Conservation (phyloP, 202 grass and related monocot genomes). For the Schoenoplectus triqueter region DNA sequence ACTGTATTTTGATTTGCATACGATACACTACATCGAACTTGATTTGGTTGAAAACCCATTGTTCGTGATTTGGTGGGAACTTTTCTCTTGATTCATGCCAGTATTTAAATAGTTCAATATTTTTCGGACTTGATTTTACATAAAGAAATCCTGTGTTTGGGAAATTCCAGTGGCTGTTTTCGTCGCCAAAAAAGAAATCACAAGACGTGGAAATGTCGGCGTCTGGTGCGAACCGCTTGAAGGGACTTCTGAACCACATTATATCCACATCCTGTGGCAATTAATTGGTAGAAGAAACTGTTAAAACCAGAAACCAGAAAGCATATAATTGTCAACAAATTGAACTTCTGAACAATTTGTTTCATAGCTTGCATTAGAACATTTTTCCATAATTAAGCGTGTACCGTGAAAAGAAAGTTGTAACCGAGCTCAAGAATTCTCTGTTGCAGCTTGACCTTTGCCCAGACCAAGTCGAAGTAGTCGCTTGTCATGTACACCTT, state of each 20-base stretch:
- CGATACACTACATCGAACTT: constrained; percentile 44
- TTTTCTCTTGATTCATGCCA: constrained; percentile 44
- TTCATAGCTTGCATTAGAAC: neutral
- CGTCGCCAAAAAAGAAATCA: constrained; percentile 64
- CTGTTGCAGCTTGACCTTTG: constrained; percentile 68
- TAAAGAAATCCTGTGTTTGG: constrained; percentile 77
- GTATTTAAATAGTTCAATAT: constrained; percentile 48
- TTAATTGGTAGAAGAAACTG: neutral
- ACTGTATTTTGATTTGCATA: constrained; percentile 52
- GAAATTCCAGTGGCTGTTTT: constrained; percentile 49
- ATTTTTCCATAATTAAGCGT: neutral
- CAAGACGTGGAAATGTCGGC: constrained; percentile 59
- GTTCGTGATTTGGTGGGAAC: constrained; percentile 62
- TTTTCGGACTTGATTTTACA: constrained; percentile 51
- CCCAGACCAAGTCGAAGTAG: constrained; percentile 91
- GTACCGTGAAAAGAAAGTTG: constrained; percentile 94
- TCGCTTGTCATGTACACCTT: constrained; percentile 82
- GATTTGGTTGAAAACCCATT: constrained; percentile 71
- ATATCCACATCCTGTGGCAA: constrained; percentile 75
- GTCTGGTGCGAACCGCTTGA: constrained; percentile 52
- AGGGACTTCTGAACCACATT: constrained; percentile 80
- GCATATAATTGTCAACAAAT: neutral
- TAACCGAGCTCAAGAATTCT: constrained; percentile 79
- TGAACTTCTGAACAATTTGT: neutral
- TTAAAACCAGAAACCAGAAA: neutral